Percentiles rank a stretch among this genome's conserved stretches.
These are phyloP conservation scores for Lachnellula subtilissima DNA, from an alignment of 2,329 filamentous ascomycete genomes.

Conservation along the genomic window DNA sequence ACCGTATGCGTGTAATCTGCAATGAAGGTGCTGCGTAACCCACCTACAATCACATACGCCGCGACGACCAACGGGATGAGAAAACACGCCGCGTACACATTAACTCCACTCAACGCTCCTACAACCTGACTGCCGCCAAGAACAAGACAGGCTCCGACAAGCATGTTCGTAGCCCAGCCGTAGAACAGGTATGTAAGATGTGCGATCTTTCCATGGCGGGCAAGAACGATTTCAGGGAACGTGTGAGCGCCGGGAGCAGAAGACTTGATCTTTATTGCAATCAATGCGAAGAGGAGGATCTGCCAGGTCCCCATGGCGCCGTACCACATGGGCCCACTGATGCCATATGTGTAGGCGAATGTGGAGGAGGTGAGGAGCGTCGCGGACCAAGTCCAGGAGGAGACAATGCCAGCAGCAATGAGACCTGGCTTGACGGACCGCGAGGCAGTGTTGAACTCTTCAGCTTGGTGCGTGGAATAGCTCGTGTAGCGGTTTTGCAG, in stretches of 20 bases:
- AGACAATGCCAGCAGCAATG: conserved; percentile 31
- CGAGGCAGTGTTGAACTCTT: conserved; percentile 26
- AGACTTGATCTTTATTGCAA: conserved; percentile 39
- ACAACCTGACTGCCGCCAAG: conserved; percentile 37
- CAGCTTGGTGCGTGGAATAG: conserved; percentile 37
- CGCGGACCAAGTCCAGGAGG: conserved; percentile 46
- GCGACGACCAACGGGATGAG: conserved; percentile 37
- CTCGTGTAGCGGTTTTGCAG: conserved; percentile 37
- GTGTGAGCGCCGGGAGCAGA: conserved; percentile 39
- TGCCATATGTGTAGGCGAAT: conserved; percentile 39
- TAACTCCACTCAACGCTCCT: conserved; percentile 37
- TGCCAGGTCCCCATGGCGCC: conserved; percentile 37
- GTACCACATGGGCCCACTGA: conserved; percentile 40
- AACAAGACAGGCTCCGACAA: conserved; percentile 37
- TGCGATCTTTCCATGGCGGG: conserved; percentile 34
- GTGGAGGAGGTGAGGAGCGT: conserved; percentile 40
- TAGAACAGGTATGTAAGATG: conserved; percentile 39
- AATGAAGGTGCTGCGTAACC: conserved; percentile 38
- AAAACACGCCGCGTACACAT: conserved; percentile 38
- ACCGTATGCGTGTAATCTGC: conserved; percentile 40
- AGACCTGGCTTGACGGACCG: conserved; percentile 16
- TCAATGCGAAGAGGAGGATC: conserved; percentile 38
- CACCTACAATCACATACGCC: conserved; percentile 38
- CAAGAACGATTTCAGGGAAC: conserved; percentile 38
- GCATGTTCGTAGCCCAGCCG: conserved; percentile 37